phyloP scores from a whole-genome alignment of 768 basidiomycete genomes.

The Lactarius sanguifluus region DNA sequence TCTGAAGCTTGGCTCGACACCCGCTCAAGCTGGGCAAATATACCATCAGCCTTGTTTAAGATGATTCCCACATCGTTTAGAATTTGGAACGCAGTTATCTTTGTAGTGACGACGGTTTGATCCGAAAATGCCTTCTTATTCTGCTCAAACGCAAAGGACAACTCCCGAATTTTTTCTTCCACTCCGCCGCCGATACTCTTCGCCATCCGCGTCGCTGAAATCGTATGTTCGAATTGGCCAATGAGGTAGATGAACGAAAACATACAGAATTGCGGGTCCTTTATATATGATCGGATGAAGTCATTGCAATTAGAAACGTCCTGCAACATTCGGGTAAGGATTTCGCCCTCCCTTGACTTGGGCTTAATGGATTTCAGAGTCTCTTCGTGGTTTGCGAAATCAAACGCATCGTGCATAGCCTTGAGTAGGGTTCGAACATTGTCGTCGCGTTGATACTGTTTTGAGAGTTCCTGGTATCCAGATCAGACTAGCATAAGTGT shows the following conservation, averaged over 20 bases:
- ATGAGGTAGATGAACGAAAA: neutral
- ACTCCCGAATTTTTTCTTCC: neutral
- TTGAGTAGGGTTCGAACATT: neutral
- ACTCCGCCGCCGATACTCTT: neutral
- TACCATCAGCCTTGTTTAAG: neutral
- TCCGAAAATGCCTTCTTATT: neutral
- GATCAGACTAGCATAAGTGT: neutral
- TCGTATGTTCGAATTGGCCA: neutral
- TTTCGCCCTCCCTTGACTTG: neutral
- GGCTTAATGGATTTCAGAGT: neutral
- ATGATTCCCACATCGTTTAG: neutral
- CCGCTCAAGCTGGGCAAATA: neutral
- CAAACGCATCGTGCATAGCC: neutral
- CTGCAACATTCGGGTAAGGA: neutral
- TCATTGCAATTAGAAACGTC: neutral
- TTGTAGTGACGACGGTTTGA: neutral
- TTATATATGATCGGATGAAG: neutral
- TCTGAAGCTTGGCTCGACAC: neutral
- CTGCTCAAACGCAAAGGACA: neutral
- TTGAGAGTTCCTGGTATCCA: neutral
- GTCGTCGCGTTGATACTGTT: neutral
- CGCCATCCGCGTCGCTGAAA: neutral
- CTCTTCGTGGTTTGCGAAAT: neutral
- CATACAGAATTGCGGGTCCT: neutral
- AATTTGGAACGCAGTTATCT: slow-evolving; percentile 1